Evolutionary conservation across 2,329 filamentous ascomycete species (phyloP).

Genomic region (Colletotrichum karsti): DNA sequence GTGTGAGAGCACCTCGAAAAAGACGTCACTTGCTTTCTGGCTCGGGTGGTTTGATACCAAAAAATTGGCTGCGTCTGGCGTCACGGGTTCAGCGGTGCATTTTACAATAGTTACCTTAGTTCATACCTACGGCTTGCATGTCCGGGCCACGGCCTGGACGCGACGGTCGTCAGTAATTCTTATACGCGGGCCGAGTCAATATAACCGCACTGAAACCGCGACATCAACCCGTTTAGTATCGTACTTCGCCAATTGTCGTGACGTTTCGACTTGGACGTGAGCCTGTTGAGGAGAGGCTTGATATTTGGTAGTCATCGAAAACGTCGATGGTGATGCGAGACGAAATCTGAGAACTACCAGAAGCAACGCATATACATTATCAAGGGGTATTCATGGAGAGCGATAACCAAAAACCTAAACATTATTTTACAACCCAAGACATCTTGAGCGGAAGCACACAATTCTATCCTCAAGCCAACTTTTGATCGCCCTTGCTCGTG

Average conservation of each 20-base stretch:
- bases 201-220: neutral
- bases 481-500: constrained; percentile 21
- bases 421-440: neutral
- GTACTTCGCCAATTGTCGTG: too few species aligned
- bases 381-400: too few species aligned
- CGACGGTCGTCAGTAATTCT: neutral
- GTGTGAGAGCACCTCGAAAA: neutral
- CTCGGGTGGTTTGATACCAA: constrained; percentile 27
- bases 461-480: constrained; percentile 3
- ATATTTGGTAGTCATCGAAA: too few species aligned
- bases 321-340: too few species aligned
- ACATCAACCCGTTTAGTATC: neutral
- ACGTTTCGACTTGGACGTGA: too few species aligned
- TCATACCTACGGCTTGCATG: neutral
- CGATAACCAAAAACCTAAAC: neutral
- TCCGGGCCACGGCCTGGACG: neutral
- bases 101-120: neutral
- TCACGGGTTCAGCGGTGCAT: constrained; percentile 14
- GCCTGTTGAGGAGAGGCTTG: too few species aligned
- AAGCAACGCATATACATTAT: too few species aligned
- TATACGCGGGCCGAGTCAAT: constrained; percentile 6
- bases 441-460: neutral
- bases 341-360: too few species aligned
- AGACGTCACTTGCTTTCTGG: neutral
- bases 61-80: constrained; percentile 17